These are phyloP conservation scores for Trypanosoma rangeli DNA, from an alignment of 208 protist species.

Conservation along the genomic window DNA sequence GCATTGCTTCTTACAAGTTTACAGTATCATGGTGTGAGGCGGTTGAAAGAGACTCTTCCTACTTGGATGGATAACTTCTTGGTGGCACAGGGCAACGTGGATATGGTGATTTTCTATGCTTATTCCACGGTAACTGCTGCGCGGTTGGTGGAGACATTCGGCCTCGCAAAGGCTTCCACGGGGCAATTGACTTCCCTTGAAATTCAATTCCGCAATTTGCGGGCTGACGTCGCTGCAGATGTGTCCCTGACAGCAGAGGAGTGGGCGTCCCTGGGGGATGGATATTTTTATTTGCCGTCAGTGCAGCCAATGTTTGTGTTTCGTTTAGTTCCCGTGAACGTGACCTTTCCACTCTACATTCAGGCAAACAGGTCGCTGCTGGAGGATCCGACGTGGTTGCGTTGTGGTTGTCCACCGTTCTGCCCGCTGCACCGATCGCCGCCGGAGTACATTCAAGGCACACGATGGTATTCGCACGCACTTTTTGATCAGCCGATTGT, in stretches of 20 bases:
- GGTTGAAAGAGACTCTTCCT: constrained; percentile 22
- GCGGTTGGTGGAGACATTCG: constrained; percentile 13
- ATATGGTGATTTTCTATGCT: constrained; percentile 26
- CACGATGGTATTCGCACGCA: constrained; percentile 30
- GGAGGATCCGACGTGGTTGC: constrained; percentile 22
- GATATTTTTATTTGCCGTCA: constrained; percentile 11
- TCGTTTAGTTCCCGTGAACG: constrained; percentile 19
- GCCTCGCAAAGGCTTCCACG: constrained; percentile 2
- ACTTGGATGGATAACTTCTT: constrained; percentile 24
- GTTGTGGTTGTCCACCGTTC: constrained; percentile 25
- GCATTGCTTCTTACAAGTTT: constrained; percentile 20
- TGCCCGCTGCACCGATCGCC: constrained; percentile 9
- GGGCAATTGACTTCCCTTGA: constrained; percentile 6
- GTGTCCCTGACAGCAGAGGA: constrained; percentile 6
- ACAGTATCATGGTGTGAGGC: constrained; percentile 17
- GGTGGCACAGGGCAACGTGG: constrained; percentile 16
- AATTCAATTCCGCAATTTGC: constrained; percentile 8
- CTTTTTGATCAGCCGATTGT: constrained; percentile 29
- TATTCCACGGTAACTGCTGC: constrained; percentile 13
- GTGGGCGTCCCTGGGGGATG: constrained; percentile 12
- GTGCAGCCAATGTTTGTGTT: constrained; percentile 9
- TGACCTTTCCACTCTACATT: constrained; percentile 24
- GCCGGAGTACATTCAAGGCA: constrained; percentile 28
- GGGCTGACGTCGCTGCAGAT: constrained; percentile 6
- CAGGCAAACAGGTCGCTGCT: constrained; percentile 20